phyloP scores from a whole-genome alignment of 768 basidiomycete species.

The Lactarius pseudohatsudake region DNA sequence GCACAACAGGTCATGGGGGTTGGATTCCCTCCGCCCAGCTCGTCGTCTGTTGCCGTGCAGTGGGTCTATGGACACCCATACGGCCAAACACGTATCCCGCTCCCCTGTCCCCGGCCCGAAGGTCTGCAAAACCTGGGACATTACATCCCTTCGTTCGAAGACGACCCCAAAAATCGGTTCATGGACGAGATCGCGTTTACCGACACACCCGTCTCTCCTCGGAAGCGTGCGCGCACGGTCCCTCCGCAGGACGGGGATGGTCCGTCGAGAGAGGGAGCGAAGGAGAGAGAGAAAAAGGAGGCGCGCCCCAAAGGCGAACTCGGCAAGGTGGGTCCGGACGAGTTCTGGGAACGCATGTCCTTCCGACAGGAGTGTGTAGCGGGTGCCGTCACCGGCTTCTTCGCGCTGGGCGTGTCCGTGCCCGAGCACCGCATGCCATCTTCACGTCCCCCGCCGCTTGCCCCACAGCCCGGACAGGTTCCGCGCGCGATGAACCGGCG shows the following conservation, averaged over 20 bases:
- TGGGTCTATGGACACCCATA: constrained; percentile 89
- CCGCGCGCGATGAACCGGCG: constrained; percentile 67
- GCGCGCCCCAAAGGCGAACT: constrained; percentile 49
- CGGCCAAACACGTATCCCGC: constrained; percentile 41
- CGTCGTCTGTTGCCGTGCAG: constrained; percentile 23
- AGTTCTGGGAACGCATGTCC: constrained; percentile 98
- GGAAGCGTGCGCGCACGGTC: constrained; percentile 52
- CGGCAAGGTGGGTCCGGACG: constrained; percentile 59
- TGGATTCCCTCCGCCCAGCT: constrained; percentile 32
- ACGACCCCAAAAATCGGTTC: constrained; percentile 95
- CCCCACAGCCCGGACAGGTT: constrained; percentile 60
- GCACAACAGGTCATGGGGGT: constrained; percentile 56
- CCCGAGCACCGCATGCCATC: constrained; percentile 28
- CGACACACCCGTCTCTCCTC: constrained; percentile 51
- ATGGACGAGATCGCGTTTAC: constrained; percentile 86
- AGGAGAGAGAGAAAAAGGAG: constrained; percentile 33
- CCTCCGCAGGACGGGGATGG: constrained; percentile 15
- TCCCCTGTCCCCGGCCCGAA: constrained; percentile 48
- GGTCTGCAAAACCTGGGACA: constrained; percentile 55
- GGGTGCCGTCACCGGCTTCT: constrained; percentile 93
- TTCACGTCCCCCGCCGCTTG: constrained; percentile 39
- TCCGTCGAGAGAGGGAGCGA: constrained; percentile 26
- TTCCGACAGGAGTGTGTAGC: constrained; percentile 93
- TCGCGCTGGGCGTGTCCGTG: constrained; percentile 56
- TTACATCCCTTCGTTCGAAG: constrained; percentile 89